These are phyloP conservation scores for Lactifluus echinatus DNA, from an alignment of 768 basidiomycete species.

Conservation along the genomic window DNA sequence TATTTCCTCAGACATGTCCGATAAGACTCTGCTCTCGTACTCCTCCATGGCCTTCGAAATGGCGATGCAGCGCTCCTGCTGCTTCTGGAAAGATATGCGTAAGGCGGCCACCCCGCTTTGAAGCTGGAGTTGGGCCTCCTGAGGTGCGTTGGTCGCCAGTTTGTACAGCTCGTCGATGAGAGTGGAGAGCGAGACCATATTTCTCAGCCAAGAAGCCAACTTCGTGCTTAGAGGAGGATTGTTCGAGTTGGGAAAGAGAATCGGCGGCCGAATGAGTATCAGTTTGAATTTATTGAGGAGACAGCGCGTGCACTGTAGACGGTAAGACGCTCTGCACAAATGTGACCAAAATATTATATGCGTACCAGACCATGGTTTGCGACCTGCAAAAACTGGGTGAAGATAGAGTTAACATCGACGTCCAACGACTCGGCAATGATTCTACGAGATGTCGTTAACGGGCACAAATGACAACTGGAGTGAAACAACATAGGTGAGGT, in stretches of 20 bases:
- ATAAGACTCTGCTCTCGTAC: background rate
- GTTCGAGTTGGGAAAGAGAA: too few relatives aligned
- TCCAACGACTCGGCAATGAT: too few relatives aligned
- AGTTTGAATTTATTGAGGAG: background rate
- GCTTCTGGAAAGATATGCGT: background rate
- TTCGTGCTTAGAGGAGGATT: background rate
- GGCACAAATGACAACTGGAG: too few relatives aligned
- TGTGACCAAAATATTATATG: too few relatives aligned
- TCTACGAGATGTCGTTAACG: too few relatives aligned
- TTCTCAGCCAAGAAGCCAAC: background rate
- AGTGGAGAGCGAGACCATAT: background rate
- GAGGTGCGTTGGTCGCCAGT: background rate
- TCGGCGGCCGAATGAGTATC: too few relatives aligned
- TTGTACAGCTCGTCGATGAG: background rate
- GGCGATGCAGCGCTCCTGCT: background rate
- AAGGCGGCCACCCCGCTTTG: background rate
- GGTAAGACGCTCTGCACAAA: too few relatives aligned
- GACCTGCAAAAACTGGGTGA: too few relatives aligned
- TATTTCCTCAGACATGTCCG: background rate
- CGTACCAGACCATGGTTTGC: too few relatives aligned
- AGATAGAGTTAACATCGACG: too few relatives aligned
- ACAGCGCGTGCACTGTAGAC: too few relatives aligned
- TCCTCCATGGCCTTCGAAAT: background rate
- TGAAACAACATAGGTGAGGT: too few relatives aligned
- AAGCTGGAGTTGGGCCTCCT: background rate